Percentiles rank a stretch among this genome's conserved stretches.
phyloP scores from a whole-genome alignment of 1,139 yeast genomes.

The Blastobotrys petasosporus region DNA sequence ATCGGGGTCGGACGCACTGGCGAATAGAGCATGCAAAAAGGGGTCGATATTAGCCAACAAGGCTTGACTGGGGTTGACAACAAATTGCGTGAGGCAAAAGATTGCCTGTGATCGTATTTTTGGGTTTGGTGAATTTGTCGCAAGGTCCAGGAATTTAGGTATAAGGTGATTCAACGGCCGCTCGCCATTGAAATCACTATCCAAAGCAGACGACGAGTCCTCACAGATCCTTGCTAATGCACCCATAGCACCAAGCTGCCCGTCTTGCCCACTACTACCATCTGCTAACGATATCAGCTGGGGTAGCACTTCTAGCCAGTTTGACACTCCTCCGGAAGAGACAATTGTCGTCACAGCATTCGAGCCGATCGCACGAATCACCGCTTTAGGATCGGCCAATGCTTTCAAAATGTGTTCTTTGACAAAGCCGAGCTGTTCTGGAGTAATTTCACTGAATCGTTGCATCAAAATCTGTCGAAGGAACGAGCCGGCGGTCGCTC shows the following conservation, averaged over 20 bases:
- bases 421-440: slow-evolving; percentile 46
- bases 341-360: slow-evolving; percentile 82
- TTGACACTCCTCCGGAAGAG: slow-evolving; percentile 58
- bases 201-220: slow-evolving; percentile 58
- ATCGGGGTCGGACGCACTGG: slow-evolving; percentile 49
- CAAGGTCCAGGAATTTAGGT: slow-evolving; percentile 54
- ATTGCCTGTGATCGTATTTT: slow-evolving; percentile 59
- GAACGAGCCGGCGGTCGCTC: slow-evolving; percentile 86
- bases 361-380: slow-evolving; percentile 84
- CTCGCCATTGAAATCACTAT: slow-evolving; percentile 57
- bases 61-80: slow-evolving; percentile 61
- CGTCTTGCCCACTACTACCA: slow-evolving; percentile 32
- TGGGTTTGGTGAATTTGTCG: slow-evolving; percentile 32
- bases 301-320: slow-evolving; percentile 73
- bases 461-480: slow-evolving; percentile 64
- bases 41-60: slow-evolving; percentile 60
- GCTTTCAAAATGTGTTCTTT: slow-evolving; percentile 65
- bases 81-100: slow-evolving; percentile 70
- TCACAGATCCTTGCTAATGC: slow-evolving; percentile 86
- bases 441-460: slow-evolving; percentile 22
- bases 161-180: slow-evolving; percentile 65
- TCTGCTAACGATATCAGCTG: slow-evolving; percentile 57
- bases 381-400: slow-evolving; percentile 48
- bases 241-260: slow-evolving; percentile 72
- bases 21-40: slow-evolving; percentile 58